Base-by-base conservation (phyloP, 352 stramenopile genomes). In the Elongisporangium undulatum region DNA sequence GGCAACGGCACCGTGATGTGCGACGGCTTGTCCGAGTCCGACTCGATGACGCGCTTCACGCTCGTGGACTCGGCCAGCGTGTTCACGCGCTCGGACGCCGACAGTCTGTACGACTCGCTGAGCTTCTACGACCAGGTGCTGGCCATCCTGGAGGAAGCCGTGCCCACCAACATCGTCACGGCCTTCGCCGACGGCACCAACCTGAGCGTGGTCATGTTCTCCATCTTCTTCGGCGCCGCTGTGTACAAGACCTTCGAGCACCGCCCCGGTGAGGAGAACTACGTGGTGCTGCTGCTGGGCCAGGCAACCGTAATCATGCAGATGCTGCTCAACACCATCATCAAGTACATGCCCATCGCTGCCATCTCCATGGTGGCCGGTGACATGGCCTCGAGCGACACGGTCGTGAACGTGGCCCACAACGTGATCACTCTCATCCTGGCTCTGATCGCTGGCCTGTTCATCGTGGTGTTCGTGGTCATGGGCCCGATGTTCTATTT, bases 51-150 rank as follows among this genome's bases (percentile, higher is more conserved):
- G 17, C 71, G 64, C 51, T 75, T 77, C 52, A 24, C 61, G 19
- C 19, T 65, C 17, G 34, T 56, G 2, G 48, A 64, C 19, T 51
- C 58, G 10, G 66, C 58, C 29, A 41, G 29, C 29, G 29, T 41
- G 4, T 41, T 41, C 29, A 41, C 29, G 29, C 29, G 29, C 29
- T 41, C 29, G 29, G 29, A 41, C 29, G 29, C 29, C 29, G 13
- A 9, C 29, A 15, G 5, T 15, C 29, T 41, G 29, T 85, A 77
- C 62, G 62, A 70, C 26, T 63, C 65, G 50, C 69, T 89, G 45
- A 80, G 70, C 34, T 71, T 91, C 7, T 85, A 78, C 5, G 77
- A 91, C 62, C 79, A 91, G 61, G 64, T 92, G 56, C 85, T 93
- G 56, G 66, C 61, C 39, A 92, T 91, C 59, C 53, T 89, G 49